A percentile compares a stretch with the other conserved stretches of the same genome.
phyloP scores from a whole-genome alignment of 2,329 filamentous ascomycete genomes.

The Aspergillus pseudoviridinutans region DNA sequence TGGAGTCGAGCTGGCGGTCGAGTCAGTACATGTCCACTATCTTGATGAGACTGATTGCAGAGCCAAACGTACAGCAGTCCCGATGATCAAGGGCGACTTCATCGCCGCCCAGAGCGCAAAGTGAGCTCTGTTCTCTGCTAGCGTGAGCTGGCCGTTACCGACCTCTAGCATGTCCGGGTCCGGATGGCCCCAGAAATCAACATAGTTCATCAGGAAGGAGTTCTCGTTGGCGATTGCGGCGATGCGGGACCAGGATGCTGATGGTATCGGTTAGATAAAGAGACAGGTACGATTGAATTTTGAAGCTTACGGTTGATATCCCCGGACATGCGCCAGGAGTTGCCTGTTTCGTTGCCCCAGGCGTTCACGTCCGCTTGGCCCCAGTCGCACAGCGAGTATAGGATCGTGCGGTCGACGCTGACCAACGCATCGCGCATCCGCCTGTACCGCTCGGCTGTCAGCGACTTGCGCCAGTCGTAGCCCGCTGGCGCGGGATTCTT shows the following conservation, averaged over 20 bases:
- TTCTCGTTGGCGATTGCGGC: constrained; percentile 48
- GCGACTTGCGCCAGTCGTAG: constrained; percentile 50
- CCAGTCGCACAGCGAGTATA: constrained; percentile 54
- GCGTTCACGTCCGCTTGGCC: constrained; percentile 48
- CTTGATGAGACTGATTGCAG: background rate
- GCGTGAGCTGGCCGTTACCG: constrained; percentile 47
- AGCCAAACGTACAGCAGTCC: constrained; percentile 29
- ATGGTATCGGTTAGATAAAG: background rate
- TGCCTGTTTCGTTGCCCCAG: constrained; percentile 50
- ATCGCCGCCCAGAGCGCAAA: constrained; percentile 52
- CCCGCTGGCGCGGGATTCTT: constrained; percentile 38
- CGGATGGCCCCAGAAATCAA: constrained; percentile 49
- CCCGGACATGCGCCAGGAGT: constrained; percentile 42
- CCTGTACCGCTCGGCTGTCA: constrained; percentile 45
- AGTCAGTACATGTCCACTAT: constrained; percentile 2
- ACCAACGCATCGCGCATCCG: constrained; percentile 52
- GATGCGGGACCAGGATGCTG: constrained; percentile 27
- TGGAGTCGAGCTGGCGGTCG: constrained; percentile 27
- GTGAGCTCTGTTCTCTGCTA: constrained; percentile 47
- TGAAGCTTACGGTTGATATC: constrained; percentile 28
- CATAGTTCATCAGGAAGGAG: constrained; percentile 43
- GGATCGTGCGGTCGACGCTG: constrained; percentile 43
- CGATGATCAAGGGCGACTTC: constrained; percentile 51
- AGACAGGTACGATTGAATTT: background rate
- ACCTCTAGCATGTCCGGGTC: constrained; percentile 52